Percentiles rank a stretch among this genome's conserved stretches.
These are phyloP conservation scores for Spathaspora boniae DNA, from an alignment of 805 yeast genomes.

Conservation along the genomic window DNA sequence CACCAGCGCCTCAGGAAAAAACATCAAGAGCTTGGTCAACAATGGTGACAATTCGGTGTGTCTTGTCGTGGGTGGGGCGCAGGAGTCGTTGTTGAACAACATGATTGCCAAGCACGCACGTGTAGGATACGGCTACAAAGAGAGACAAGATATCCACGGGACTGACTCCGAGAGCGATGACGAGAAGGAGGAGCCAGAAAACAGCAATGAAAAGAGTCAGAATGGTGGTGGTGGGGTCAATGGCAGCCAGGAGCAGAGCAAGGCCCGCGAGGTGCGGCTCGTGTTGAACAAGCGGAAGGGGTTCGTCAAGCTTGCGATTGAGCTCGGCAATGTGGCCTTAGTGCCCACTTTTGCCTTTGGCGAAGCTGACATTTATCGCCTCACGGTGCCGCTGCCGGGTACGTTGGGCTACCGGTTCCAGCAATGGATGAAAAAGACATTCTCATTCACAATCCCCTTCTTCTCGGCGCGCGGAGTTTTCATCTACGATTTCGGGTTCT, in stretches of 20 bases:
- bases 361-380: constrained; percentile 61
- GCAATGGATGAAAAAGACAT: constrained; percentile 61
- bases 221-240: constrained; percentile 30
- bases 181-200: constrained; percentile 2
- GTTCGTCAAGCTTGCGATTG: constrained; percentile 81
- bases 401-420: constrained; percentile 56
- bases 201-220: constrained; percentile 23
- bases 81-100: constrained; percentile 66
- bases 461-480: constrained; percentile 91
- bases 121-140: constrained; percentile 34
- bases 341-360: constrained; percentile 94
- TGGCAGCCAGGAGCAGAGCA: constrained; percentile 4
- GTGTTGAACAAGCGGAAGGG: constrained; percentile 81
- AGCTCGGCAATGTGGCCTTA: constrained; percentile 68
- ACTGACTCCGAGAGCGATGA: constrained; percentile 11
- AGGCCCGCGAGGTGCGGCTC: constrained; percentile 48
- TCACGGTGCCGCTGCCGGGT: constrained; percentile 38
- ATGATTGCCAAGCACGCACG: constrained; percentile 31
- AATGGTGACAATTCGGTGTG: constrained; percentile 72
- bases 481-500: constrained; percentile 85
- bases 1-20: constrained; percentile 75
- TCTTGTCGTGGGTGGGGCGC: constrained; percentile 94
- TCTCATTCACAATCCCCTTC: constrained; percentile 86
- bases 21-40: constrained; percentile 60
- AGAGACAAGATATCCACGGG: constrained; percentile 8